phyloP scores from a whole-genome alignment of 1,284 basidiomycete species.

The Melampsora larici-populina region DNA sequence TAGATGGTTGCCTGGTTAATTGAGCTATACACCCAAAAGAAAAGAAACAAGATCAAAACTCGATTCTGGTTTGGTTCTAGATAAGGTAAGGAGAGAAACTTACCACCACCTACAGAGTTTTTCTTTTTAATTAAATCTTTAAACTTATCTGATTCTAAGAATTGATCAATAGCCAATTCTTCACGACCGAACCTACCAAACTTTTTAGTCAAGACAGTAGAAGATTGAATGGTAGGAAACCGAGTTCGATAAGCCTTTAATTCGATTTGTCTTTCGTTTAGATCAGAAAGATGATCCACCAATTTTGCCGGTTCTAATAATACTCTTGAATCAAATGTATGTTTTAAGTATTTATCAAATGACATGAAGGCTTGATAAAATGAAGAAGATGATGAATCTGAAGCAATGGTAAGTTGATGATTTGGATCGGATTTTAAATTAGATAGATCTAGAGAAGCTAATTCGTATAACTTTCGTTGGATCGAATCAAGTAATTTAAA shows the following conservation, averaged over 20 bases:
- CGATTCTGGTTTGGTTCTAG: not conserved
- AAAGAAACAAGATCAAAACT: not conserved
- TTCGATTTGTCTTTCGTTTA: constrained; percentile 18
- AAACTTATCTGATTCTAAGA: constrained; percentile 28
- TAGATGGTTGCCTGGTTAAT: constrained; percentile 39
- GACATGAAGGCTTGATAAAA: constrained; percentile 37
- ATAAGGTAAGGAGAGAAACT: not conserved
- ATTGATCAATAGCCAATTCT: constrained; percentile 29
- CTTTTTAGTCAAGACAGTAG: constrained; percentile 21
- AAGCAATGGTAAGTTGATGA: constrained; percentile 13
- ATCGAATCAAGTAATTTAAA: constrained; percentile 19
- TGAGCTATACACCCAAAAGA: constrained; percentile 5
- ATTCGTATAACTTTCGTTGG: constrained; percentile 26
- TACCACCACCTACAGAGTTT: constrained; percentile 22
- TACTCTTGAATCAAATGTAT: constrained; percentile 30
- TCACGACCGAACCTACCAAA: constrained; percentile 32
- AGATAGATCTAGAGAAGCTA: constrained; percentile 1
- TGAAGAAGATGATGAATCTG: constrained; percentile 15
- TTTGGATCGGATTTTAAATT: not conserved
- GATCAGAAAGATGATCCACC: constrained; percentile 16
- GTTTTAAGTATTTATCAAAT: constrained; percentile 33
- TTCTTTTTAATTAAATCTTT: constrained; percentile 32
- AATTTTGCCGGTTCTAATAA: constrained; percentile 34
- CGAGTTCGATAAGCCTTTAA: constrained; percentile 4
- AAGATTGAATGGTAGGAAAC: constrained; percentile 16